phyloP scores from a whole-genome alignment of 441 rosid species.

The Eutrema salsugineum region DNA sequence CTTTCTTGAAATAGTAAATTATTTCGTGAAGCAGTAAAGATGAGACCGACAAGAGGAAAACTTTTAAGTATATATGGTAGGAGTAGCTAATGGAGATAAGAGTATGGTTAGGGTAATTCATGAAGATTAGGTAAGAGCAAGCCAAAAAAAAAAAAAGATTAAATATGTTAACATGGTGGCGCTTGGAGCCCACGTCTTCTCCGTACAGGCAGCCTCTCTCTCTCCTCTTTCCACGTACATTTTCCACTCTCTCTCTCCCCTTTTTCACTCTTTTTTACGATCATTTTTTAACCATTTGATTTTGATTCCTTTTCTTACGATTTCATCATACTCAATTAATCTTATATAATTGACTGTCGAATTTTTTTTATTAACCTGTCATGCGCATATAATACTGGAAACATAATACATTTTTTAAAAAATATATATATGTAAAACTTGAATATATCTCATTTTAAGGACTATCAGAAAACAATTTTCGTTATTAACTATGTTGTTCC shows the following conservation, averaged over 20 bases:
- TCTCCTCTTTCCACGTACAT: constrained; percentile 19
- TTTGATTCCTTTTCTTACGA: neutral
- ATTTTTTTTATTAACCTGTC: neutral
- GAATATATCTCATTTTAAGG: neutral
- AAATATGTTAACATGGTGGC: constrained; percentile 11
- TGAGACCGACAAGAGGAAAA: neutral
- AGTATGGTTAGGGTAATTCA: constrained; percentile 19
- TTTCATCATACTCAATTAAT: neutral
- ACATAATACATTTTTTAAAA: neutral
- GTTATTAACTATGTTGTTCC: neutral
- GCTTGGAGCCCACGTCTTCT: constrained; percentile 24
- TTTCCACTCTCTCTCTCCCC: constrained; percentile 1
- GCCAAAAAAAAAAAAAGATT: neutral
- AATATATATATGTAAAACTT: neutral
- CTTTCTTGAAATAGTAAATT: neutral
- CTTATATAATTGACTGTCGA: neutral
- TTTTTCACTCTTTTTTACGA: neutral
- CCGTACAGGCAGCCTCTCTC: constrained; percentile 25
- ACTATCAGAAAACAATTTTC: neutral
- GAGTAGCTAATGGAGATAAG: constrained; percentile 12
- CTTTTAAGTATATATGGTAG: neutral
- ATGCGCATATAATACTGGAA: neutral
- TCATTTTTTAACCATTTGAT: neutral
- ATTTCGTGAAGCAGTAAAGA: neutral
- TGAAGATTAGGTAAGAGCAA: neutral